These are phyloP conservation scores for Fomes fomentarius DNA, from an alignment of 1,284 basidiomycete species.

Conservation along the genomic window DNA sequence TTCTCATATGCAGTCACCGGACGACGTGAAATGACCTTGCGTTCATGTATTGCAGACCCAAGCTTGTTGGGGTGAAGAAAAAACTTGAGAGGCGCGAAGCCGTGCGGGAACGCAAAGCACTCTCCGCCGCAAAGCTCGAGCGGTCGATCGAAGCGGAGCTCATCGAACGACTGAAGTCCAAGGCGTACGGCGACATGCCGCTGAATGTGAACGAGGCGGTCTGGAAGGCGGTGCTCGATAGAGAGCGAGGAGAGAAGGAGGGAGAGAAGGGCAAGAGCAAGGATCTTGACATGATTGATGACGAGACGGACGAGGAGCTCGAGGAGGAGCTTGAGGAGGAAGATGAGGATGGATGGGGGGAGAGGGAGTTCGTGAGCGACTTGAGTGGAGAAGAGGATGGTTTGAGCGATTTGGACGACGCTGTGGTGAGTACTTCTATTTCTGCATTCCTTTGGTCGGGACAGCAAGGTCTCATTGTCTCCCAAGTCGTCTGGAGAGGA, in stretches of 20 bases:
- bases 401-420: constrained; percentile 78
- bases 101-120: constrained; percentile 92
- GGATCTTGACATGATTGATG: constrained; percentile 50
- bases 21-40: too few relatives aligned
- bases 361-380: constrained; percentile 88
- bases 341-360: constrained; percentile 65
- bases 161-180: constrained; percentile 92
- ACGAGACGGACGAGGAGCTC: constrained; percentile 53
- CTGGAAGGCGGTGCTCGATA: constrained; percentile 89
- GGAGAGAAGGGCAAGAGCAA: constrained; percentile 46
- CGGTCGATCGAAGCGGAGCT: constrained; percentile 96
- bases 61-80: constrained; percentile 95
- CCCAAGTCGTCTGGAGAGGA: constrained; percentile 30
- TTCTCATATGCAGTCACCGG: neutral
- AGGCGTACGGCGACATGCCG: constrained; percentile 97
- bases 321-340: constrained; percentile 63
- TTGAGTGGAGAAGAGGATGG: constrained; percentile 70
- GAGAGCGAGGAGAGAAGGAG: constrained; percentile 61
- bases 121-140: constrained; percentile 93
- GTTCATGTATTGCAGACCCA: constrained; percentile 86
- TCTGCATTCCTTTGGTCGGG: constrained; percentile 15
- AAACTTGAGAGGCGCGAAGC: constrained; percentile 96
- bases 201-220: constrained; percentile 98
- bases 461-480: constrained; percentile 18
- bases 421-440: constrained; percentile 45